phyloP scores from a whole-genome alignment of 1,284 basidiomycete species.

The Microbotryum silenes-acaulis region DNA sequence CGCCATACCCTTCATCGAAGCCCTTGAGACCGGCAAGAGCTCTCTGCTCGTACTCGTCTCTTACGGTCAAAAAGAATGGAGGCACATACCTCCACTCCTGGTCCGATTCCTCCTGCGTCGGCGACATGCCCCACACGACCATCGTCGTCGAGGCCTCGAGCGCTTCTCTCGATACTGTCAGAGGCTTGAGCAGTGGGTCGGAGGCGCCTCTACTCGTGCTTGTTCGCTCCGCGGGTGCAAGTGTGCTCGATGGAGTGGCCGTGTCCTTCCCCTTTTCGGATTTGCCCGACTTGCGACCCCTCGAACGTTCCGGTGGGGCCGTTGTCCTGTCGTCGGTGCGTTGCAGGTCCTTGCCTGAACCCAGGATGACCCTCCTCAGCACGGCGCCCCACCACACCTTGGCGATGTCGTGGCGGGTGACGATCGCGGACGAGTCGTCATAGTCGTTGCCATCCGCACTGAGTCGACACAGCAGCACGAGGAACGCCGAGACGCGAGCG shows the following conservation, averaged over 20 bases:
- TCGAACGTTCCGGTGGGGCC: neutral
- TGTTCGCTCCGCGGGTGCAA: neutral
- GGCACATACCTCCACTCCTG: conserved; percentile 6
- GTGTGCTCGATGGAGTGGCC: neutral
- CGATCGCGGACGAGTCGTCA: conserved; percentile 23
- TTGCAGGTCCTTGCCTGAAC: conserved; percentile 14
- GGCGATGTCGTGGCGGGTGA: conserved; percentile 19
- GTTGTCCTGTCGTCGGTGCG: conserved; percentile 1
- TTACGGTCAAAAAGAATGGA: conserved; percentile 14
- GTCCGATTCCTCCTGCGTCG: conserved; percentile 5
- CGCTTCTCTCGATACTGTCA: conserved; percentile 24
- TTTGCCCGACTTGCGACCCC: conserved; percentile 10
- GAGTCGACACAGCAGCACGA: conserved; percentile 18
- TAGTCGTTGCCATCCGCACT: conserved; percentile 23
- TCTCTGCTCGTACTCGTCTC: conserved; percentile 22
- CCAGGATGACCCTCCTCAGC: conserved; percentile 22
- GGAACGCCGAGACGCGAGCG: conserved; percentile 23
- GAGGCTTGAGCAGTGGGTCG: conserved; percentile 5
- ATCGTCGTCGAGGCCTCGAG: conserved; percentile 17
- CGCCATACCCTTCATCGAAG: conserved; percentile 25
- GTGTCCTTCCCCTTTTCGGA: conserved; percentile 21
- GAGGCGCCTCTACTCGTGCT: neutral
- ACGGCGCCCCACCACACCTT: conserved; percentile 26
- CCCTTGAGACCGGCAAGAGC: conserved; percentile 19
- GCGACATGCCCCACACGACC: conserved; percentile 27